Evolutionary conservation across 2,329 filamentous ascomycete genomes (phyloP).

Genomic region (Cladophialophora immunda): DNA sequence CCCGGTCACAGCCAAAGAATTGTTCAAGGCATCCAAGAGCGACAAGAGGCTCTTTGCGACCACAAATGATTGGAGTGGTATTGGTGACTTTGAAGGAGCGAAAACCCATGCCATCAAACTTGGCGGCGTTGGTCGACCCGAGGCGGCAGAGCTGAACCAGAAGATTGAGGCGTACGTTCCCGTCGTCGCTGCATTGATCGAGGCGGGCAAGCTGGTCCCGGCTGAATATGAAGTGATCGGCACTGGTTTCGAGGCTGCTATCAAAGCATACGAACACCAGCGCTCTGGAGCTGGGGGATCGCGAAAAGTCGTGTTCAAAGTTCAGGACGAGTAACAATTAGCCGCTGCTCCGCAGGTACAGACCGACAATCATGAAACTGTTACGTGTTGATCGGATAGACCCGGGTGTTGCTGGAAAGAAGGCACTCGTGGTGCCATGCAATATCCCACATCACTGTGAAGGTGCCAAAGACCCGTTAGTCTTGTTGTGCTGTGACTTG

Average conservation of each 20-base stretch:
- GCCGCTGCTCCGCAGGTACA: not conserved
- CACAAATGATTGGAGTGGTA: constrained; percentile 39
- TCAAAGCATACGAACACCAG: constrained; percentile 41
- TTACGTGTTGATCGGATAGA: constrained; percentile 1
- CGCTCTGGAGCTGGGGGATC: constrained; percentile 37
- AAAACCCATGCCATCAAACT: constrained; percentile 38
- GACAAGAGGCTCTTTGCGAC: constrained; percentile 42
- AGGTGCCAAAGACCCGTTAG: constrained; percentile 2
- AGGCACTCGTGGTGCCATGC: not conserved
- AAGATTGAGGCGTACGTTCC: constrained; percentile 39
- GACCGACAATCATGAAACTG: not conserved
- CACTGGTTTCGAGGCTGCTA: constrained; percentile 39
- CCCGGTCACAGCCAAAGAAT: constrained; percentile 39
- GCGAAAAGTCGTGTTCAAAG: constrained; percentile 41
- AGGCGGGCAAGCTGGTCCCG: constrained; percentile 35
- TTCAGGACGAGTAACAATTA: constrained; percentile 36
- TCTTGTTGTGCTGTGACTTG: constrained; percentile 6
- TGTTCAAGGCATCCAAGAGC: constrained; percentile 39
- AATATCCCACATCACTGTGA: not conserved
- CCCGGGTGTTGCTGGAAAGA: not conserved
- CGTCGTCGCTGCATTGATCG: constrained; percentile 37
- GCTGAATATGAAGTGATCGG: constrained; percentile 41
- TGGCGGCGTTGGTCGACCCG: constrained; percentile 36
- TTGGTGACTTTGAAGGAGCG: constrained; percentile 40
- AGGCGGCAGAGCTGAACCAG: constrained; percentile 38